Percentiles rank a stretch among this genome's conserved stretches.
Evolutionary conservation across 2,329 filamentous ascomycete genomes (phyloP).

Genomic region (Fusarium staphyleae): DNA sequence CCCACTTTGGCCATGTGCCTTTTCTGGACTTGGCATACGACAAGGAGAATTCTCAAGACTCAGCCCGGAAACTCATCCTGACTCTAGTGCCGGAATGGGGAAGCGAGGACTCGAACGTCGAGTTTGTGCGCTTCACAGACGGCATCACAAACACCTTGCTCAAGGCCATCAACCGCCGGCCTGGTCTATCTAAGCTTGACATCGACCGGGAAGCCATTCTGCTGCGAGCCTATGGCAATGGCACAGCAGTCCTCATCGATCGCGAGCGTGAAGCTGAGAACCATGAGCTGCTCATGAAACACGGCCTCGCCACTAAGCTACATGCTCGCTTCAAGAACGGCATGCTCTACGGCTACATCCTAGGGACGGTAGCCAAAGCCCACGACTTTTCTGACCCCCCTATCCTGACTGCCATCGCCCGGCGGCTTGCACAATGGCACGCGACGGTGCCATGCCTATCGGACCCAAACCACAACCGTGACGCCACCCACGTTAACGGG

Average conservation of each 20-base stretch:
- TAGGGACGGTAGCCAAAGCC: slow-evolving; percentile 79
- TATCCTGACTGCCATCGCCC: slow-evolving; percentile 84
- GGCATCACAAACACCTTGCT: slow-evolving; percentile 96
- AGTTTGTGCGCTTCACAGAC: slow-evolving; percentile 92
- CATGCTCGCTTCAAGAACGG: slow-evolving; percentile 95
- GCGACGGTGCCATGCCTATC: slow-evolving; percentile 69
- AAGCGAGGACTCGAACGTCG: slow-evolving; percentile 73
- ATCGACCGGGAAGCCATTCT: slow-evolving; percentile 86
- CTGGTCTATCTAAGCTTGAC: slow-evolving; percentile 72
- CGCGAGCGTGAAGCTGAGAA: slow-evolving; percentile 81
- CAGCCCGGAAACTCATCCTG: slow-evolving; percentile 80
- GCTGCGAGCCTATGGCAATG: slow-evolving; percentile 91
- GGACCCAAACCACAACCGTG: slow-evolving; percentile 37
- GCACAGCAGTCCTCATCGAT: slow-evolving; percentile 95
- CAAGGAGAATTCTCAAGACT: slow-evolving; percentile 76
- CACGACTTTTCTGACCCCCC: slow-evolving; percentile 78
- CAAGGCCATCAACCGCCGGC: slow-evolving; percentile 74
- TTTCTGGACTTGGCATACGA: slow-evolving; percentile 82
- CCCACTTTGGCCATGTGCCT: slow-evolving; percentile 56
- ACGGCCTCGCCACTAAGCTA: slow-evolving; percentile 83
- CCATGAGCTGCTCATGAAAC: slow-evolving; percentile 85
- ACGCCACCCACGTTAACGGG: slow-evolving; percentile 43
- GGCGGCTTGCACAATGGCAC: slow-evolving; percentile 91
- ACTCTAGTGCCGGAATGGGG: slow-evolving; percentile 86
- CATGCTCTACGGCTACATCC: slow-evolving; percentile 91